Percentiles rank a stretch among this genome's conserved stretches.
Conservation (phyloP, 768 basidiomycete species). For the Saitozyma podzolica region DNA sequence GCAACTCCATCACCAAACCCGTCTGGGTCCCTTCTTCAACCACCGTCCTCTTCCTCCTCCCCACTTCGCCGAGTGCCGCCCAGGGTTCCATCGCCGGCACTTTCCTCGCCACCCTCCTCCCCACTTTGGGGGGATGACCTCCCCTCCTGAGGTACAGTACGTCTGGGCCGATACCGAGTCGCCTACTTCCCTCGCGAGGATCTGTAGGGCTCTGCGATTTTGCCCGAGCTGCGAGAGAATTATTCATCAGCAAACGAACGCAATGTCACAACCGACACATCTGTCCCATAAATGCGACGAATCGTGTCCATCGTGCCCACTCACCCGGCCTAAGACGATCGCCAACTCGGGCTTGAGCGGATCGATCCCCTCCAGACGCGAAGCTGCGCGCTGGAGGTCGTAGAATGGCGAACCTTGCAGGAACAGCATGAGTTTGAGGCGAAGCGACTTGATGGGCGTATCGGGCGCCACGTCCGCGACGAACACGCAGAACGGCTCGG, state of each 20-base stretch:
- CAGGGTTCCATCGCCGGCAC: conserved; percentile 59
- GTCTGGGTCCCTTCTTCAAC: conserved; percentile 60
- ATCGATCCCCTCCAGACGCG: conserved; percentile 59
- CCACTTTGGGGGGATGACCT: conserved; percentile 67
- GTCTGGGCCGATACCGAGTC: conserved; percentile 78
- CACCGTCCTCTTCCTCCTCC: conserved; percentile 35
- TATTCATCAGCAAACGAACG: no score
- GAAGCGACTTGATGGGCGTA: conserved; percentile 68
- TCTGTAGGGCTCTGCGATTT: conserved; percentile 65
- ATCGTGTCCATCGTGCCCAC: conserved; percentile 6
- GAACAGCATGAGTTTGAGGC: conserved; percentile 75
- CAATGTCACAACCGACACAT: no score
- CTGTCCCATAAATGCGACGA: no score
- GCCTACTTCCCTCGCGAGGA: conserved; percentile 67
- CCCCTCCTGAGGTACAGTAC: conserved; percentile 79
- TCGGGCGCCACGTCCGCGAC: conserved; percentile 81
- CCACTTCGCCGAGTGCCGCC: conserved; percentile 57
- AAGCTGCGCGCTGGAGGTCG: conserved; percentile 59
- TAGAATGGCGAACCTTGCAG: conserved; percentile 74
- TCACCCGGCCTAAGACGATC: conserved; percentile 75
- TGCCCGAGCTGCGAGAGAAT: conserved; percentile 56
- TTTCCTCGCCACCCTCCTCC: conserved; percentile 60
- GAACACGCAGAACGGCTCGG: conserved; percentile 57
- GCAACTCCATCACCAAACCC: conserved; percentile 66
- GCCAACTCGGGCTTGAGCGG: conserved; percentile 72